Conservation (phyloP, 179 eudicot species). For the Vitellaria paradoxa region DNA sequence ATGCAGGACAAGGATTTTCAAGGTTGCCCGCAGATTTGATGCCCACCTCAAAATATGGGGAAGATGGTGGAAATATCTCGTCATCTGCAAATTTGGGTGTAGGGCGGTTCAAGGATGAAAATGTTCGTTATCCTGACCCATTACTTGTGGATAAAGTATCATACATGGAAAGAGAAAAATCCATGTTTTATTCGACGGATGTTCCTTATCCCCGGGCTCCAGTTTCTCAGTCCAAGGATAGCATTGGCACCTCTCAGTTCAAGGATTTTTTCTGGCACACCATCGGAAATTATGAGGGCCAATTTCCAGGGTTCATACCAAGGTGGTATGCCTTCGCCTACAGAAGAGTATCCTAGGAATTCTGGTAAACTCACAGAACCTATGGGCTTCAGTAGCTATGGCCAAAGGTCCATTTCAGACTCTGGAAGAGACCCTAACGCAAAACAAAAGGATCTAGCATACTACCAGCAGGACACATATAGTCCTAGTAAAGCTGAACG, state of each 20-base stretch:
- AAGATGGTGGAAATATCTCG: conserved; percentile 23
- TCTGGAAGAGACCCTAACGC: conserved; percentile 22
- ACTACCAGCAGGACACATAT: conserved; percentile 21
- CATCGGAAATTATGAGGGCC: conserved; percentile 29
- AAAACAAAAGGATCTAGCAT: conserved; percentile 21
- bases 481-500: conserved; percentile 21
- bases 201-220: conserved; percentile 17
- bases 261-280: conserved; percentile 22
- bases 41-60: conserved; percentile 21
- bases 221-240: conserved; percentile 26
- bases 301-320: conserved; percentile 16
- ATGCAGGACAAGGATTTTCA: conserved; percentile 11
- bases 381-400: conserved; percentile 18
- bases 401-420: conserved; percentile 27
- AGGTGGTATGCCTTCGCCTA: conserved; percentile 22
- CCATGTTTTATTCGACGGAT: conserved; percentile 24
- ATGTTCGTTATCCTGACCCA: conserved; percentile 18
- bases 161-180: conserved; percentile 27
- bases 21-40: conserved; percentile 23
- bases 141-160: conserved; percentile 21
- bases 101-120: conserved; percentile 29
- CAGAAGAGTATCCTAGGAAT: conserved; percentile 26
- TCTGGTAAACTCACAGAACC: conserved; percentile 25
- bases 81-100: conserved; percentile 19
- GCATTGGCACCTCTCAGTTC: conserved; percentile 20